Conservation (phyloP, 352 stramenopile genomes). For the Discostella stelligera region DNA sequence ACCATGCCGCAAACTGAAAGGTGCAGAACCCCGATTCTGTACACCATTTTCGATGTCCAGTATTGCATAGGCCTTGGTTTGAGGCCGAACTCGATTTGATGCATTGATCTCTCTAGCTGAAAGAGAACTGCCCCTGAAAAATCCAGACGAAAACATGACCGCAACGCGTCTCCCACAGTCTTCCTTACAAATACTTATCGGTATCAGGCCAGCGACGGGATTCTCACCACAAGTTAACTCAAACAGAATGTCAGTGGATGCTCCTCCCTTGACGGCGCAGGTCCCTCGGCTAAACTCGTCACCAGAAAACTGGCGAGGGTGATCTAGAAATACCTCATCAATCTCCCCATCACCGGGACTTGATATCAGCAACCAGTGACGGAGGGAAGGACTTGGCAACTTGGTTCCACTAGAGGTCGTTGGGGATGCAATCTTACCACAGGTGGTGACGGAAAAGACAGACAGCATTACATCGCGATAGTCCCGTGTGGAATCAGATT, state of each 20-base stretch:
- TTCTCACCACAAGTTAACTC: slow-evolving; percentile 67
- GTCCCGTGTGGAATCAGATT: slow-evolving; percentile 25
- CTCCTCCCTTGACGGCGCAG: slow-evolving; percentile 40
- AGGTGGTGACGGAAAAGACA: slow-evolving; percentile 64
- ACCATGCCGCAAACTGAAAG: slow-evolving; percentile 62
- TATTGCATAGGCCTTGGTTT: slow-evolving; percentile 43
- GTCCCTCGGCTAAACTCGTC: slow-evolving; percentile 16
- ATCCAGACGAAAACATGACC: slow-evolving; percentile 49
- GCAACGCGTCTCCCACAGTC: slow-evolving; percentile 33
- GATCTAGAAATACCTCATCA: slow-evolving; percentile 4
- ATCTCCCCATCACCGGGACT: slow-evolving; percentile 51
- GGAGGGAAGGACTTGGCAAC: slow-evolving; percentile 53
- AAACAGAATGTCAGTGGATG: slow-evolving; percentile 58
- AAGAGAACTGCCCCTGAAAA: slow-evolving; percentile 28
- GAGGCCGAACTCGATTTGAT: slow-evolving; percentile 16
- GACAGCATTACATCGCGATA: slow-evolving; percentile 59
- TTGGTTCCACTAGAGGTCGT: background rate
- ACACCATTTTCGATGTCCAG: slow-evolving; percentile 62
- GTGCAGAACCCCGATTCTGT: slow-evolving; percentile 28
- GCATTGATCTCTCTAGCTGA: background rate
- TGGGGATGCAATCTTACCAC: slow-evolving; percentile 37
- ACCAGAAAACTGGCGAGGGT: background rate
- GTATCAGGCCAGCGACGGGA: slow-evolving; percentile 49
- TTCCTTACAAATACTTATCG: slow-evolving; percentile 40
- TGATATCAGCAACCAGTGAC: slow-evolving; percentile 71